Percentiles rank a stretch among this genome's conserved stretches.
These are phyloP conservation scores for Hypholoma fasciculare DNA, from an alignment of 768 basidiomycete species.

Conservation along the genomic window DNA sequence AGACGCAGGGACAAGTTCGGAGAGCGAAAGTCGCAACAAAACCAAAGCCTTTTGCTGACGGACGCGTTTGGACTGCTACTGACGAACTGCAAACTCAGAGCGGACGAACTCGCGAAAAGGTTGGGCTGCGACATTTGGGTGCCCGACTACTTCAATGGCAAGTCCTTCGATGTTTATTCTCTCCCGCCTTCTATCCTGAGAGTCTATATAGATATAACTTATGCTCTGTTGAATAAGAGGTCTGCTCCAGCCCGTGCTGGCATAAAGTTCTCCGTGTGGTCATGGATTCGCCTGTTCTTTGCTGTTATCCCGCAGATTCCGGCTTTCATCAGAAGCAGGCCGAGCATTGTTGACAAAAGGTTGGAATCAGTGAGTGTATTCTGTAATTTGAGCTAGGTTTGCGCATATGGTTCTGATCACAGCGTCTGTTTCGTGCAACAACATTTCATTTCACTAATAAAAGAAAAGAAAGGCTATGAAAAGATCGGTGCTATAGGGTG, in stretches of 20 bases:
- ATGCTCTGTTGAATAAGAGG: conserved; percentile 15
- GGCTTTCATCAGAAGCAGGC: conserved; percentile 29
- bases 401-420: background rate
- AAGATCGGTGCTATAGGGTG: conserved; percentile 47
- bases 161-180: conserved; percentile 6
- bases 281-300: conserved; percentile 27
- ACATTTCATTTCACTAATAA: conserved; percentile 38
- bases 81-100: conserved; percentile 55
- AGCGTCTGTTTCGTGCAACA: background rate
- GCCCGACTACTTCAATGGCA: conserved; percentile 63
- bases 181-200: background rate
- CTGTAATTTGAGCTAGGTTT: background rate
- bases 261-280: conserved; percentile 26
- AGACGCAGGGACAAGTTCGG: too few relatives aligned
- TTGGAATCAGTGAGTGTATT: conserved; percentile 27
- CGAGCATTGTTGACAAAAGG: conserved; percentile 30
- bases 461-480: conserved; percentile 39
- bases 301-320: conserved; percentile 23
- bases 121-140: conserved; percentile 67
- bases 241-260: conserved; percentile 31
- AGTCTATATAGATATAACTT: background rate
- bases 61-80: conserved; percentile 58
- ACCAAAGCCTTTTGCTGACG: conserved; percentile 50
- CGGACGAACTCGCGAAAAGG: conserved; percentile 48
- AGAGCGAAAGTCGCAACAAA: too few relatives aligned